These are phyloP conservation scores for Irpex sp. DNA, from an alignment of 1,284 basidiomycete genomes.

Conservation along the genomic window DNA sequence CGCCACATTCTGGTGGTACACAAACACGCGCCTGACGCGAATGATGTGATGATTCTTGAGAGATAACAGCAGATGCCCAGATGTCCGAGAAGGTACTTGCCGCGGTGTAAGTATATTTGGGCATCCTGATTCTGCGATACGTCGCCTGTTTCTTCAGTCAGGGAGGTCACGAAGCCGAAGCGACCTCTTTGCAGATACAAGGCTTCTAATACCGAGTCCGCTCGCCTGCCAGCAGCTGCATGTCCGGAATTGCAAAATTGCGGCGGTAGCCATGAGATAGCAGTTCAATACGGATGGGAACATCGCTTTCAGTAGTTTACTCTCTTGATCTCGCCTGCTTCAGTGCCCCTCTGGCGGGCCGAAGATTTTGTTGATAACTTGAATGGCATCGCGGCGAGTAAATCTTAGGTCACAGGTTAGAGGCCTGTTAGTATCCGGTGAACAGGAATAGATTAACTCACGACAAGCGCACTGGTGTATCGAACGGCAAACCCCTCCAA, in stretches of 20 bases:
- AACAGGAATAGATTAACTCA: background rate
- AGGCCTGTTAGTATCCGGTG: background rate
- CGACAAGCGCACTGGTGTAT: background rate
- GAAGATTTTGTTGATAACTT: too few relatives aligned
- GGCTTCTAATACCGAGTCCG: background rate
- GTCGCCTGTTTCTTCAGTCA: background rate
- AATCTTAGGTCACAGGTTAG: background rate
- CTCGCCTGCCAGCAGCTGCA: background rate
- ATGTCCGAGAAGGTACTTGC: background rate
- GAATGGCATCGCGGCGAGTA: too few relatives aligned
- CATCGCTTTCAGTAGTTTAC: too few relatives aligned
- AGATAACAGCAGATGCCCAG: background rate
- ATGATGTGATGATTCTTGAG: background rate
- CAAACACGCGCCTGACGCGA: background rate
- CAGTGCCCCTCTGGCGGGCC: background rate
- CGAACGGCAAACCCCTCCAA: background rate
- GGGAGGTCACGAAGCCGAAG: background rate
- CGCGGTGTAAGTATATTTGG: background rate
- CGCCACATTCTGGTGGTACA: background rate
- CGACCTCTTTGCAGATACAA: background rate
- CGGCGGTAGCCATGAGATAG: background rate
- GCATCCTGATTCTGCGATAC: background rate
- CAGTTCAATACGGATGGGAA: background rate
- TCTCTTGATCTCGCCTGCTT: background rate
- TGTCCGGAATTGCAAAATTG: background rate